Evolutionary conservation across 1,284 basidiomycete species (phyloP).

Genomic region (Pseudozyma sp.): DNA sequence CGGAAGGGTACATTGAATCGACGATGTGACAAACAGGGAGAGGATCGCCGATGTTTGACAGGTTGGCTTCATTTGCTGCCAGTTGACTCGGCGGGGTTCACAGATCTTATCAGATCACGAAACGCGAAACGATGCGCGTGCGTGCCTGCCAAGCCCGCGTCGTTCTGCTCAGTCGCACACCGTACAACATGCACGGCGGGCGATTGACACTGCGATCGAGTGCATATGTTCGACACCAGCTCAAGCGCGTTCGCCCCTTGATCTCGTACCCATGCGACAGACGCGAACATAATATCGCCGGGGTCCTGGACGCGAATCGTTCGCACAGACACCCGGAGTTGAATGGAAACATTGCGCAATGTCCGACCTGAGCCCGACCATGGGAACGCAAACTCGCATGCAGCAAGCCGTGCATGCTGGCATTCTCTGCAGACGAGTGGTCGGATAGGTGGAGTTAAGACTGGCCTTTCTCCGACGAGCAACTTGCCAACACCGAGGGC

Average conservation of each 20-base stretch:
- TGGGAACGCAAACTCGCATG: neutral
- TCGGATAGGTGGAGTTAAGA: too few relatives aligned
- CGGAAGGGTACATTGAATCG: neutral
- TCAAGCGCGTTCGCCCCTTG: neutral
- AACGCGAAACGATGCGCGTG: neutral
- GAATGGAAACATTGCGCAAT: neutral
- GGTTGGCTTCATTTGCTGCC: neutral
- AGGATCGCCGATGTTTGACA: constrained; percentile 5
- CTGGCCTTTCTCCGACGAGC: too few relatives aligned
- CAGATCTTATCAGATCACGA: constrained; percentile 28
- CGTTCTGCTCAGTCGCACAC: neutral
- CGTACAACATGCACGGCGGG: neutral
- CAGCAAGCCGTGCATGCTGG: neutral
- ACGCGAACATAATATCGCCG: neutral
- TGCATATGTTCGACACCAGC: neutral
- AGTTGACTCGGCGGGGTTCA: too few relatives aligned
- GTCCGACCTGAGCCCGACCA: neutral
- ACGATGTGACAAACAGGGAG: neutral
- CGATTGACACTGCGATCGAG: neutral
- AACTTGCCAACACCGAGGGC: too few relatives aligned
- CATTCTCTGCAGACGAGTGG: too few relatives aligned
- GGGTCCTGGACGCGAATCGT: neutral
- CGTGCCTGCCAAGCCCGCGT: constrained; percentile 10
- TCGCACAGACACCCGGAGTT: neutral
- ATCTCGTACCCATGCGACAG: neutral